A percentile compares a stretch with the other conserved stretches of the same genome.
Evolutionary conservation across 2,329 filamentous ascomycete species (phyloP).

Genomic region (Aspergillus caelatus): DNA sequence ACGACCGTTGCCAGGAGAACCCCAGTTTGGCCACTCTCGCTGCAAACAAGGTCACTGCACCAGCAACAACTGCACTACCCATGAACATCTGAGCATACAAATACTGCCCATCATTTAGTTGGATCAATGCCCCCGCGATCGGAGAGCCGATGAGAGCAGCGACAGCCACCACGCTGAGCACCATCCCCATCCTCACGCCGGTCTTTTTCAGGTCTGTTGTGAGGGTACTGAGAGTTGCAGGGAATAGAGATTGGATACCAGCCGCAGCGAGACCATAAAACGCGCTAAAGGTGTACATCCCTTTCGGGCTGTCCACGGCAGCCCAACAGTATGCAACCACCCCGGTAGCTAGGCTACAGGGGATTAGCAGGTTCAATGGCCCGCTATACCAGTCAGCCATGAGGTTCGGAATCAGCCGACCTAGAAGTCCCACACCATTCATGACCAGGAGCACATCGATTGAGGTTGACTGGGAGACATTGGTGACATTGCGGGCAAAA

Average conservation of each 20-base stretch:
- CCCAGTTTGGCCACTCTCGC: slow-evolving; percentile 45
- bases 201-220: slow-evolving; percentile 56
- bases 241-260: slow-evolving; percentile 68
- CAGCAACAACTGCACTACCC: slow-evolving; percentile 48
- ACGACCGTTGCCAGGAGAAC: slow-evolving; percentile 39
- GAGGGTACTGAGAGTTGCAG: slow-evolving; percentile 61
- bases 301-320: slow-evolving; percentile 51
- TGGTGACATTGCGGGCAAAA: slow-evolving; percentile 44
- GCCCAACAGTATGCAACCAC: slow-evolving; percentile 60
- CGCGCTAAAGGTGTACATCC: slow-evolving; percentile 64
- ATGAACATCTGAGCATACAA: slow-evolving; percentile 57
- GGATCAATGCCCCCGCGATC: slow-evolving; percentile 57
- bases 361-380: slow-evolving; percentile 63
- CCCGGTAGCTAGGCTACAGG: slow-evolving; percentile 48
- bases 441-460: slow-evolving; percentile 66
- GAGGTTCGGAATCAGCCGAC: slow-evolving; percentile 61
- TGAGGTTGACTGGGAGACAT: slow-evolving; percentile 47
- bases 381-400: slow-evolving; percentile 62
- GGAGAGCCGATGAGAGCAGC: slow-evolving; percentile 58
- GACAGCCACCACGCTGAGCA: slow-evolving; percentile 57
- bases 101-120: slow-evolving; percentile 49
- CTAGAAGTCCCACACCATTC: slow-evolving; percentile 64
- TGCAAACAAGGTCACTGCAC: slow-evolving; percentile 44
- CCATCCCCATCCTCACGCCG: slow-evolving; percentile 61
- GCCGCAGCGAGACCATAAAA: slow-evolving; percentile 68